Percentiles rank a stretch among this genome's conserved stretches.
phyloP scores from a whole-genome alignment of 2,329 filamentous ascomycete genomes.

The Cladosporium sp. region DNA sequence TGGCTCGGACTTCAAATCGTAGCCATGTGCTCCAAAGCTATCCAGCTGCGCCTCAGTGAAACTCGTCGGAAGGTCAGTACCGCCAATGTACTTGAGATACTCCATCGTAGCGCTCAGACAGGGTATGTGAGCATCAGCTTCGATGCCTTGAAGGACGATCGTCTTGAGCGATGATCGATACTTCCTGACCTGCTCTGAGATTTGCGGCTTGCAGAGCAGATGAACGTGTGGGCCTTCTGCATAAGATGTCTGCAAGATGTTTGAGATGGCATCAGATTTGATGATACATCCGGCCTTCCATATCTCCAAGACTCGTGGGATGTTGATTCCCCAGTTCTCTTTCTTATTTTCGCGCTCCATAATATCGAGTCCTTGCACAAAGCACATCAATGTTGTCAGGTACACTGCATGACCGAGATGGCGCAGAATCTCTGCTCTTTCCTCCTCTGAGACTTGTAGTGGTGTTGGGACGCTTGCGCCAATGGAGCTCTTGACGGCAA shows the following conservation, averaged over 20 bases:
- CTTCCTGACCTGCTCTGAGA: conserved; percentile 45
- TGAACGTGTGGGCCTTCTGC: background rate
- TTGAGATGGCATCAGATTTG: conserved; percentile 51
- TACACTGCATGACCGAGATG: conserved; percentile 50
- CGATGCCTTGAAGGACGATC: conserved; percentile 44
- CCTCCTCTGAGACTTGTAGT: conserved; percentile 23
- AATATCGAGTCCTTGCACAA: conserved; percentile 55
- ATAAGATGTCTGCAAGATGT: conserved; percentile 42
- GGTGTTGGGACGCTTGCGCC: conserved; percentile 37
- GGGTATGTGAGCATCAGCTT: conserved; percentile 51
- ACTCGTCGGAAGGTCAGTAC: conserved; percentile 51
- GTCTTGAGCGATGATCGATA: conserved; percentile 41
- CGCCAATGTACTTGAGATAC: conserved; percentile 54
- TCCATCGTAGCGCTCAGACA: conserved; percentile 53
- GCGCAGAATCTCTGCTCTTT: conserved; percentile 39
- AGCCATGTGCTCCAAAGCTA: conserved; percentile 57
- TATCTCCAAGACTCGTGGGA: conserved; percentile 41
- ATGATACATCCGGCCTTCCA: conserved; percentile 61
- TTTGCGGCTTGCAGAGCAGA: conserved; percentile 24
- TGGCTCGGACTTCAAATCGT: conserved; percentile 46
- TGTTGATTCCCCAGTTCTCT: conserved; percentile 47
- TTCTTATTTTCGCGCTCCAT: conserved; percentile 49
- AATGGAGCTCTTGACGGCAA: conserved; percentile 16
- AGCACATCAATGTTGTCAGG: conserved; percentile 49
- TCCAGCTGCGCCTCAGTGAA: conserved; percentile 61